Percentiles rank a stretch among this genome's conserved stretches.
Evolutionary conservation across 192 early-diverging fungal genomes (phyloP).

Genomic region (Backusella psychrophila): DNA sequence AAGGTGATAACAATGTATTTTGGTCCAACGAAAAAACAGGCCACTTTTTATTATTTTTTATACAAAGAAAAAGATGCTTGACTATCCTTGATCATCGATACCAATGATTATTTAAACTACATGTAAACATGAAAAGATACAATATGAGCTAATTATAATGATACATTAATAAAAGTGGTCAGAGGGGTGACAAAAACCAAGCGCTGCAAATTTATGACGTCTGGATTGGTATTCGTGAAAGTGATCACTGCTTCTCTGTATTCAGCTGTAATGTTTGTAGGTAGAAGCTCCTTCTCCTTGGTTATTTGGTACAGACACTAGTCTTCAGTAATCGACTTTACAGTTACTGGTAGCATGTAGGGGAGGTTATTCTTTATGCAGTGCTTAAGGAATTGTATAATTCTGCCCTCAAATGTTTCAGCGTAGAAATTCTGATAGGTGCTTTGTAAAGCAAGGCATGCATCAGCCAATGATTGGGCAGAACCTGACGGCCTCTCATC

Average conservation of each 20-base stretch:
- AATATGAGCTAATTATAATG: no score
- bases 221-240: not conserved
- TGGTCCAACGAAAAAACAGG: no score
- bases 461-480: not conserved
- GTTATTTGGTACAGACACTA: not conserved
- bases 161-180: not conserved
- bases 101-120: no score
- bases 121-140: no score
- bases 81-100: no score
- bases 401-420: not conserved
- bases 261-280: not conserved
- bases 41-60: no score
- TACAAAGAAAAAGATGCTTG: no score
- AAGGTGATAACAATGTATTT: no score
- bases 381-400: not conserved
- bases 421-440: not conserved
- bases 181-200: not conserved
- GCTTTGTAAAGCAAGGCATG: not conserved
- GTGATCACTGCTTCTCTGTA: not conserved
- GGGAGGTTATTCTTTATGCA: not conserved
- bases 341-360: not conserved
- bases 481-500: not conserved
- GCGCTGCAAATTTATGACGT: not conserved
- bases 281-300: not conserved
- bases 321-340: not conserved